Evolutionary conservation across 2,329 filamentous ascomycete species (phyloP), one percentile per base, ranked within the genome.

Genomic region (Alternaria infectoria): DNA sequence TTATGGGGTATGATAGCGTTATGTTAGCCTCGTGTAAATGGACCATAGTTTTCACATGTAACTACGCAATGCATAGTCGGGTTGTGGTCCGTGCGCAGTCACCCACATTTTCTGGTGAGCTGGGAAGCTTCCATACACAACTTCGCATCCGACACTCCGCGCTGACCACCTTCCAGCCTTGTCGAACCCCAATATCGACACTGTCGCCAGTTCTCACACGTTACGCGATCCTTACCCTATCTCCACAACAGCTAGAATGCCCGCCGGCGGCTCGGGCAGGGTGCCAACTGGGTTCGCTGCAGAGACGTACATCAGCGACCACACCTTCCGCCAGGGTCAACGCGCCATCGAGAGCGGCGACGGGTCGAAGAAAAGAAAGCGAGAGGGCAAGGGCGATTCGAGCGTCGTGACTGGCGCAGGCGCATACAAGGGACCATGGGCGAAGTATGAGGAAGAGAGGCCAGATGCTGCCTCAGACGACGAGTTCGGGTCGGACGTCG

Each of bases 401-500:
- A 89, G 90, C 17, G 86, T 97, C 43, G 91, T 94, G 0, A 94
- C 97, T 73, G 96, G 96, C 1, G 89, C 93, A 8, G 91, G 90
- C 57, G 90, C 93, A 49, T 99, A 99, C 80, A 87, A 97, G 40
- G 96, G 96, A 0, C 96, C 96, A 0, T 99, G 96, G 96, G 96
- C 96, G 9, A 90, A 87, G 77, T 97, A 96, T 76, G 86, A 89
- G 67, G 84, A 89, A 54, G 89, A 94, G 68, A 91, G 91, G 72
- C 91, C 93, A 68, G 84, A 88, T 46, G 78, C 79, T 30, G 88
- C 87, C 58, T 89, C 92, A 17, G 89, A 88, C 63, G 83, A 85
- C 52, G 88, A 89, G n/a, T 80, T 71, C 64, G 82, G 83, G 12
- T 91, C 88, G 32, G 92, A 91, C 23, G 91, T 89, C 47, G 92